A percentile compares a stretch with the other conserved stretches of the same genome.
Evolutionary conservation across 2,329 filamentous ascomycete species (phyloP).

Genomic region (Nigrograna mackinnonii): DNA sequence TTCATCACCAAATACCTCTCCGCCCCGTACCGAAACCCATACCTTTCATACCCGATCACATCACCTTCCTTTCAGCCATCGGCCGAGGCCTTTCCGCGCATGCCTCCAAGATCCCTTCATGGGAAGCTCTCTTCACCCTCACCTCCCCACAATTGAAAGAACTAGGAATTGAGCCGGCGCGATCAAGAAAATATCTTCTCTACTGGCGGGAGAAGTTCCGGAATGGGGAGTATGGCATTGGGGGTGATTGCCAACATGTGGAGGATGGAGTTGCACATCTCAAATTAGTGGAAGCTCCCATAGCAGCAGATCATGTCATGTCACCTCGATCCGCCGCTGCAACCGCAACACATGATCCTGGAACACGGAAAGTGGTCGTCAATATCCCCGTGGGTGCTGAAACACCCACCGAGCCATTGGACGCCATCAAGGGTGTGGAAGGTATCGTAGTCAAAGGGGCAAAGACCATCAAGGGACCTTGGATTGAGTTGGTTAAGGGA

Average conservation of each 20-base stretch:
- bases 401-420: conserved; percentile 41
- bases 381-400: conserved; percentile 57
- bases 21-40: conserved; percentile 69
- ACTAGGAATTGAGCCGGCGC: conserved; percentile 83
- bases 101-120: conserved; percentile 83
- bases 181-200: conserved; percentile 80
- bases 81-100: conserved; percentile 84
- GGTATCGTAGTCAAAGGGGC: conserved; percentile 71
- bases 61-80: conserved; percentile 87
- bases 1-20: conserved; percentile 45
- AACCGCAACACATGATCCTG: conserved; percentile 57
- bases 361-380: conserved; percentile 61
- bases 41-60: conserved; percentile 81
- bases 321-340: conserved; percentile 37
- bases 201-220: conserved; percentile 87
- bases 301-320: conserved; percentile 28
- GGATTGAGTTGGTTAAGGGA: conserved; percentile 69
- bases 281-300: conserved; percentile 60
- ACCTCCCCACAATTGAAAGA: conserved; percentile 76
- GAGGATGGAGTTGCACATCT: conserved; percentile 60
- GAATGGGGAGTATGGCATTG: conserved; percentile 35
- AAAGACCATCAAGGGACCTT: conserved; percentile 74
- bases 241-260: conserved; percentile 65
- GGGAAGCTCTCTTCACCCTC: conserved; percentile 87
- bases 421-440: conserved; percentile 58